Conservation (phyloP, 441 rosid genomes). For the Brassica balearica region DNA sequence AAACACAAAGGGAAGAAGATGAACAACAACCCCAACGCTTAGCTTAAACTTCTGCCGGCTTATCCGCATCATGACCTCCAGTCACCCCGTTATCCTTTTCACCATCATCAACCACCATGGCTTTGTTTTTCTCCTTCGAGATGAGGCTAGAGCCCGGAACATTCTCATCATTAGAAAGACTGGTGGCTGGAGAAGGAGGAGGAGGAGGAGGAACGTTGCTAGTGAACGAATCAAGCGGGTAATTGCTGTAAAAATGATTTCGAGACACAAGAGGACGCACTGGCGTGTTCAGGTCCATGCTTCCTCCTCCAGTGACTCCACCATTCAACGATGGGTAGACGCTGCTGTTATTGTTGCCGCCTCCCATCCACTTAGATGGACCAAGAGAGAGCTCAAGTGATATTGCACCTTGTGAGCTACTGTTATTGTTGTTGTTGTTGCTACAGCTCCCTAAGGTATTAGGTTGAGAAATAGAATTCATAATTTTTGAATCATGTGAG, state of each 20-base stretch:
- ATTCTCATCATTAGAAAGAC: background rate
- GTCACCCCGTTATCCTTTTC: background rate
- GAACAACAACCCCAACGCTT: background rate
- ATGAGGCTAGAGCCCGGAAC: background rate
- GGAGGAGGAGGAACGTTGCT: background rate
- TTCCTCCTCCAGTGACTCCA: slow-evolving; percentile 8
- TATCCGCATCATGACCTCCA: background rate
- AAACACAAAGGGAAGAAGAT: background rate
- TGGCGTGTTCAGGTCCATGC: background rate
- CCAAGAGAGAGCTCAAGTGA: slow-evolving; percentile 22
- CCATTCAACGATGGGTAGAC: background rate
- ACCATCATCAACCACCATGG: background rate
- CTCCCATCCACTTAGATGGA: background rate
- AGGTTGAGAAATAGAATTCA: background rate
- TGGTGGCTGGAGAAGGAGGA: slow-evolving; percentile 9
- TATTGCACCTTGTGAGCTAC: slow-evolving; percentile 1
- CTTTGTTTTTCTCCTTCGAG: slow-evolving; percentile 3
- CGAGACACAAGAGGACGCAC: slow-evolving; percentile 3
- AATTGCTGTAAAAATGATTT: background rate
- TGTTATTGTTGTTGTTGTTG: background rate
- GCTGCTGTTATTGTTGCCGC: background rate
- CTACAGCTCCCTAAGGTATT: background rate
- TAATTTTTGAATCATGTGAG: background rate
- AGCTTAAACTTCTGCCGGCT: slow-evolving; percentile 4
- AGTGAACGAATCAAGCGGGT: slow-evolving; percentile 9